phyloP scores from a whole-genome alignment of 495 filamentous ascomycete species.

The Haplographium delicatum region DNA sequence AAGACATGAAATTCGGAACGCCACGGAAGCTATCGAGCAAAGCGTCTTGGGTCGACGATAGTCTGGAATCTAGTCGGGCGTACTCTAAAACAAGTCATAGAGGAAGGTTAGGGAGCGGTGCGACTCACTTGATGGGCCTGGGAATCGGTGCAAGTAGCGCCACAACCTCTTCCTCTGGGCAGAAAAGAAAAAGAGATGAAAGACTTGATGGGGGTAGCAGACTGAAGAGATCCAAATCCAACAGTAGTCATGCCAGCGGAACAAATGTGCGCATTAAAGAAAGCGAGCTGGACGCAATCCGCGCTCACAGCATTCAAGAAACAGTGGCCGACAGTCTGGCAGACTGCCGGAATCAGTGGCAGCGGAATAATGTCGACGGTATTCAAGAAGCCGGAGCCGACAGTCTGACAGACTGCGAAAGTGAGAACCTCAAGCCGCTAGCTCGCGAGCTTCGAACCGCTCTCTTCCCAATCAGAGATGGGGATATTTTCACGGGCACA shows the following conservation, averaged over 20 bases:
- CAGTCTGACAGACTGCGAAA: conserved; percentile 13
- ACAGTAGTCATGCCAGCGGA: conserved; percentile 14
- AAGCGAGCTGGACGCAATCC: conserved; percentile 18
- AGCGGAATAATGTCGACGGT: conserved; percentile 12
- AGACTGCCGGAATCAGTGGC: conserved; percentile 16
- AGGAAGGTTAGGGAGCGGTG: conserved; percentile 14
- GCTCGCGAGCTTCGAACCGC: conserved; percentile 27
- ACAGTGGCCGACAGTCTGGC: conserved; percentile 17
- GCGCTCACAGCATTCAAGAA: conserved; percentile 18
- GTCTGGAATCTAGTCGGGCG: conserved; percentile 16
- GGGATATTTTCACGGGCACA: conserved; percentile 31
- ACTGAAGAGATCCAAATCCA: conserved; percentile 21
- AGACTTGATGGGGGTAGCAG: conserved; percentile 18
- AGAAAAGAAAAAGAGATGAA: conserved; percentile 19
- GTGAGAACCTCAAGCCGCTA: conserved; percentile 27
- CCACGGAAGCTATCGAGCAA: conserved; percentile 18
- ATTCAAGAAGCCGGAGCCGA: conserved; percentile 14
- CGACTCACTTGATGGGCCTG: conserved; percentile 16
- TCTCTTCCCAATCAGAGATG: conserved; percentile 30
- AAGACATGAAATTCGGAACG: conserved; percentile 17
- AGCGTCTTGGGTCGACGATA: conserved; percentile 16
- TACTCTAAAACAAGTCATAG: conserved; percentile 17
- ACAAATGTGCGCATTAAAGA: conserved; percentile 17
- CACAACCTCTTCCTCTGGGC: conserved; percentile 18
- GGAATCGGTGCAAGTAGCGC: conserved; percentile 16